Evolutionary conservation across 805 yeast species (phyloP).

Genomic region (Pichia kluyveri): DNA sequence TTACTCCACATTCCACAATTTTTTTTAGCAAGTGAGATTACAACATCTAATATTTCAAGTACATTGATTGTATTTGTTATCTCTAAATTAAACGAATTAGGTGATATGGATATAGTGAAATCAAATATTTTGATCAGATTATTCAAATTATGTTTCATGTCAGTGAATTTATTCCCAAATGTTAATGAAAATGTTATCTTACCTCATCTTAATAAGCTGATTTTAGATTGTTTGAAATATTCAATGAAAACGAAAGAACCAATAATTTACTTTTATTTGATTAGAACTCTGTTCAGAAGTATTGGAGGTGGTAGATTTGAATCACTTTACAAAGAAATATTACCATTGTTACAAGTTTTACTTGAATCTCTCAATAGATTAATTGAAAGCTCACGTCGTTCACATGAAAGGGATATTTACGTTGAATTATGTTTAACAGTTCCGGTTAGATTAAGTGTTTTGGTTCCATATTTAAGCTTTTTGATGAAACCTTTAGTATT

Average conservation of each 20-base stretch:
- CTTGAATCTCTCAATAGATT: constrained; percentile 79
- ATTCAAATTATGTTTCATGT: constrained; percentile 91
- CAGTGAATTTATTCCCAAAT: constrained; percentile 83
- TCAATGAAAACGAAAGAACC: constrained; percentile 89
- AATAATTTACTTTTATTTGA: constrained; percentile 75
- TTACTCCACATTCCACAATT: constrained; percentile 87
- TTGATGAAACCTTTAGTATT: constrained; percentile 86
- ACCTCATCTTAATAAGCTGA: constrained; percentile 80
- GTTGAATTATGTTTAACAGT: constrained; percentile 93
- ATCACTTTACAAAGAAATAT: constrained; percentile 80
- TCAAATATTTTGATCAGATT: constrained; percentile 76
- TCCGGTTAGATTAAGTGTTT: constrained; percentile 86
- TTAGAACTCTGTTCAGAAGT: constrained; percentile 83
- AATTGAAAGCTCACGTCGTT: constrained; percentile 72
- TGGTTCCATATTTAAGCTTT: constrained; percentile 86
- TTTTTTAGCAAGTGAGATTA: constrained; percentile 87
- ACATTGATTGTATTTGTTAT: constrained; percentile 69
- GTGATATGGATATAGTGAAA: constrained; percentile 66
- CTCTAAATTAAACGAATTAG: constrained; percentile 65
- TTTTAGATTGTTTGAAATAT: constrained; percentile 66
- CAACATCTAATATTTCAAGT: constrained; percentile 87
- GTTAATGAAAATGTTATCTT: constrained; percentile 80
- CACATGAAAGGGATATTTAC: constrained; percentile 87
- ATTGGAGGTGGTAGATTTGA: constrained; percentile 98
- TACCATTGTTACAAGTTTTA: constrained; percentile 82